Conservation (phyloP, 2,329 filamentous ascomycete species). For the Penicillium sp. region DNA sequence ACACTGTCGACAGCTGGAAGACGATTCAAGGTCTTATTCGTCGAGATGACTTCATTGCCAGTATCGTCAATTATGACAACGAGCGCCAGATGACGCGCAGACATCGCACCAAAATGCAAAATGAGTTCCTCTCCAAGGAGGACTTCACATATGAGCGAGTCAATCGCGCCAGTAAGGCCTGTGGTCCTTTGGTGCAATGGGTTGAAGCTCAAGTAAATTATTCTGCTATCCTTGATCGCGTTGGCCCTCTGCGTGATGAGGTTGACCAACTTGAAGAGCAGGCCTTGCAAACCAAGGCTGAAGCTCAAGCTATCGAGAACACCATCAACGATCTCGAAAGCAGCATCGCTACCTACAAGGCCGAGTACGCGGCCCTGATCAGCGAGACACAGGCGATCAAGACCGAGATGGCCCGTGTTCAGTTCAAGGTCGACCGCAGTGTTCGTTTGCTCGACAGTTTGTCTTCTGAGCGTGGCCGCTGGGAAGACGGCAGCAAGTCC, state of each 20-base stretch:
- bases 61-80: constrained; percentile 96
- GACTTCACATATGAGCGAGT: constrained; percentile 97
- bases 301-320: constrained; percentile 86
- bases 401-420: constrained; percentile 88
- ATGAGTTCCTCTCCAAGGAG: constrained; percentile 84
- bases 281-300: constrained; percentile 85
- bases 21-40: constrained; percentile 83
- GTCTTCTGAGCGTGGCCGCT: constrained; percentile 85
- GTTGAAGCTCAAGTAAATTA: constrained; percentile 95
- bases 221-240: constrained; percentile 91
- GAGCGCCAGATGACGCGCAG: constrained; percentile 86
- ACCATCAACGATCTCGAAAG: constrained; percentile 78
- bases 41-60: constrained; percentile 93
- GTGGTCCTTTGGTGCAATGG: constrained; percentile 95
- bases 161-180: constrained; percentile 93
- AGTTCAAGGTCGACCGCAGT: constrained; percentile 97
- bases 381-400: constrained; percentile 98
- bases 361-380: constrained; percentile 90
- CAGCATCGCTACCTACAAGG: constrained; percentile 93
- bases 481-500: constrained; percentile 96
- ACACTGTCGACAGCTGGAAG: constrained; percentile 89
- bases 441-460: constrained; percentile 90
- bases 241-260: constrained; percentile 87
- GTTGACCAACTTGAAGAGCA: constrained; percentile 82
- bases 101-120: constrained; percentile 82